Conservation (phyloP, 2,329 filamentous ascomycete genomes). For the Colletotrichum brevisporum region DNA sequence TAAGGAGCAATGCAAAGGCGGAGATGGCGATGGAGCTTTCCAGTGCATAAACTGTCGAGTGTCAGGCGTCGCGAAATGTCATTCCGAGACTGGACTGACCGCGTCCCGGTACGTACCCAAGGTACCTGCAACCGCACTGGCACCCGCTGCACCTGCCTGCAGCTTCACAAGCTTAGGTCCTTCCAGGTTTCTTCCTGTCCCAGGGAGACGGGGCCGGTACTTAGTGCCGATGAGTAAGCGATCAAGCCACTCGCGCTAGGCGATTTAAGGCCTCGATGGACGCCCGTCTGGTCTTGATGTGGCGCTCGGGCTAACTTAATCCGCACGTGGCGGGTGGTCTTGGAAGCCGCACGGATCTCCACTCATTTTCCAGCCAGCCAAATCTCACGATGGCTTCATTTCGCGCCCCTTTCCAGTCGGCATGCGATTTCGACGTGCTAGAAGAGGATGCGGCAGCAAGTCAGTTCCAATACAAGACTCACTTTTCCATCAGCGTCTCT, state of each 20-base stretch:
- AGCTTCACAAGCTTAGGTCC: slow-evolving; percentile 21
- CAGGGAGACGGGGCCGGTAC: background rate
- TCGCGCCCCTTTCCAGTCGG: background rate
- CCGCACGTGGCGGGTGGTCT: background rate
- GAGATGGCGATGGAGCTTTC: slow-evolving; percentile 7
- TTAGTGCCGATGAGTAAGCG: background rate
- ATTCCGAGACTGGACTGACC: slow-evolving; percentile 42
- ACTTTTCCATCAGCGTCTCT: too few species aligned
- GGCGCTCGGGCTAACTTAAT: background rate
- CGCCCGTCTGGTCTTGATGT: background rate
- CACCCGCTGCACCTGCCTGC: background rate
- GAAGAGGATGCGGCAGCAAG: background rate
- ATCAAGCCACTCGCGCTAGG: background rate
- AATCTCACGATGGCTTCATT: slow-evolving; percentile 20
- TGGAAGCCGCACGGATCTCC: background rate
- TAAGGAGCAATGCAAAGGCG: slow-evolving; percentile 13
- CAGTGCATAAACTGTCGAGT: slow-evolving; percentile 48
- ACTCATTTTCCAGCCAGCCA: background rate
- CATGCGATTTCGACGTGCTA: too few species aligned
- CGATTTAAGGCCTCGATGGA: too few species aligned
- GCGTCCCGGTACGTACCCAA: slow-evolving; percentile 29
- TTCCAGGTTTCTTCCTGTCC: background rate
- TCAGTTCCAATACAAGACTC: background rate
- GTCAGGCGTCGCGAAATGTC: slow-evolving; percentile 51
- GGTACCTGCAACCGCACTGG: background rate